Evolutionary conservation across 1,139 yeast genomes (phyloP).

Genomic region (Yamadazyma diddensiae): DNA sequence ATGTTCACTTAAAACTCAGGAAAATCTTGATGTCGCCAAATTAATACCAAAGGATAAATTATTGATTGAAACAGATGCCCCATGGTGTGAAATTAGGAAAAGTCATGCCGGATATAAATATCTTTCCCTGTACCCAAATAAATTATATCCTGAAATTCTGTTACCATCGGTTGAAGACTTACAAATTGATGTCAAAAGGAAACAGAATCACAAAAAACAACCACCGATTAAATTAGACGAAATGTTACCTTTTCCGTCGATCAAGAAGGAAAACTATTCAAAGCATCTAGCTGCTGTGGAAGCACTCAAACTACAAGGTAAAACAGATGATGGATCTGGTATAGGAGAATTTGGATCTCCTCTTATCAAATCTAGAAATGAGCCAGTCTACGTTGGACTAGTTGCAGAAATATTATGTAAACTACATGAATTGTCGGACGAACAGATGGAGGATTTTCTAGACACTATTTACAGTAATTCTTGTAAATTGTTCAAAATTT

Average conservation of each 20-base stretch:
- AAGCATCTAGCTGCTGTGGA: conserved; percentile 30
- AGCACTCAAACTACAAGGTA: conserved; percentile 8
- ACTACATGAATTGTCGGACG: conserved; percentile 39
- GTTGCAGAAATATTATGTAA: conserved; percentile 78
- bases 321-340: conserved; percentile 11
- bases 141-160: conserved; percentile 46
- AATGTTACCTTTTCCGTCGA: conserved; percentile 56
- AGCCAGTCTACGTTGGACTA: conserved; percentile 80
- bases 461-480: conserved; percentile 66
- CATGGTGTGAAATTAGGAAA: conserved; percentile 94
- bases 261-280: conserved; percentile 61
- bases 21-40: conserved; percentile 65
- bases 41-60: conserved; percentile 65
- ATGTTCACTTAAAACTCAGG: conserved; percentile 79
- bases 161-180: neutral
- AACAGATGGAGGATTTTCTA: conserved; percentile 51
- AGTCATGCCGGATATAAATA: conserved; percentile 72
- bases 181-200: conserved; percentile 1
- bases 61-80: conserved; percentile 92
- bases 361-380: conserved; percentile 81
- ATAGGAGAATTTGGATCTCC: conserved; percentile 43
- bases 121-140: conserved; percentile 53
- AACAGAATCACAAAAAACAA: conserved; percentile 3
- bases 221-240: conserved; percentile 30
- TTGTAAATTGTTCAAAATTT: conserved; percentile 49